Conservation (phyloP, 768 basidiomycete species). For the Strobilomyces echinocephalus region DNA sequence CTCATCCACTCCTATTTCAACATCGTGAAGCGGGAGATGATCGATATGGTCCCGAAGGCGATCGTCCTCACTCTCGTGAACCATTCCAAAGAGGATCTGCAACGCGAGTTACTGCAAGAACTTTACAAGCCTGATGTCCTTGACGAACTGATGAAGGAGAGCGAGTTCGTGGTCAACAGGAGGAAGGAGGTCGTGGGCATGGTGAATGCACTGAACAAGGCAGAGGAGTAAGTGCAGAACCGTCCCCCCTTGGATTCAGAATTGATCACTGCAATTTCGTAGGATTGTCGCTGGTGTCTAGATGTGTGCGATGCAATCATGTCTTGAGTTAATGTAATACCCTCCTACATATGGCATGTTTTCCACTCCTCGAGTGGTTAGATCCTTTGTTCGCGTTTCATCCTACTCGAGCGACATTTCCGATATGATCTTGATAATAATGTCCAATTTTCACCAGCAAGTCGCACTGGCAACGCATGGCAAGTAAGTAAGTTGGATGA, state of each 20-base stretch:
- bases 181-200: slow-evolving; percentile 93
- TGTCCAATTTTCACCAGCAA: too few species aligned
- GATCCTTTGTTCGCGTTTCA: slow-evolving; percentile 13
- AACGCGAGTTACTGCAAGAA: slow-evolving; percentile 90
- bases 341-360: slow-evolving; percentile 23
- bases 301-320: slow-evolving; percentile 10
- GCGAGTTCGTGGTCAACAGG: slow-evolving; percentile 81
- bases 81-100: slow-evolving; percentile 90
- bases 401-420: neutral
- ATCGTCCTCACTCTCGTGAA: slow-evolving; percentile 88
- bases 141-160: slow-evolving; percentile 92
- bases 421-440: neutral
- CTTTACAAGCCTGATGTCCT: slow-evolving; percentile 96
- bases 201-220: slow-evolving; percentile 93
- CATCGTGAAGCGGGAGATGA: slow-evolving; percentile 98
- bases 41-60: slow-evolving; percentile 98
- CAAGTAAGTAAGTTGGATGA: neutral
- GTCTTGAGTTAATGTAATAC: slow-evolving; percentile 27
- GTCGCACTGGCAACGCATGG: neutral
- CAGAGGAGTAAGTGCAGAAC: slow-evolving; percentile 84
- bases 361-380: slow-evolving; percentile 16
- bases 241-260: neutral
- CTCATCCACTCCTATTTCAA: slow-evolving; percentile 97
- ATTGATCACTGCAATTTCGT: slow-evolving; percentile 8
- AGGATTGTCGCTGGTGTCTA: slow-evolving; percentile 67